Base-by-base conservation (phyloP, 306 rosid genomes). In the Quercus dentata region DNA sequence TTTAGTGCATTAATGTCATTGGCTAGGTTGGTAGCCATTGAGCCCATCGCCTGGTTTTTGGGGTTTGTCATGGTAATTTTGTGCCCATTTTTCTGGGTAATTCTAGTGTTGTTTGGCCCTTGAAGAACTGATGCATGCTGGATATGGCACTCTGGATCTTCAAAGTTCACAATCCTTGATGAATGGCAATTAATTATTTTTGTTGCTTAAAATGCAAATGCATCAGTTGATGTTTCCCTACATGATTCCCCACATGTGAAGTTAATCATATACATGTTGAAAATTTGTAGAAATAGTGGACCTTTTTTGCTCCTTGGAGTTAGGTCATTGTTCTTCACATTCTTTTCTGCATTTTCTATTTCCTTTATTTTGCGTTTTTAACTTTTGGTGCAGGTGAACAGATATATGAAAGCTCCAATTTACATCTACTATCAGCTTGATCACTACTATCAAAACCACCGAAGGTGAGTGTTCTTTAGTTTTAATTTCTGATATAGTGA, bases 401-500 rank as follows among this genome's bases (percentile, higher is more conserved):
- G 81, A 86, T 81, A 81, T 56, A 95, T 95, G 97, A 92, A 82
- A 89, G 97, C 99, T 56, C 99, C 99, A 10, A 89, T 92, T 84
- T 85, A 87, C 77, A 81, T 92, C 75, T 95, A 95, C 81, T 95
- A 92, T 79, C 99, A 95, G 74, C 97, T 92, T 77, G 97, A 95
- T 86, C 90, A 95, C 90, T 95, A 85, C 89, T 95, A 90, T 87
- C 99, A 95, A 75, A 95, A 91, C 87, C 99, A 95, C 75, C 90
- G 98, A 61, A 82, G 98, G 99, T 95, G 82, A 88, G 86, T 56
- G 55, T 52, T 82, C 81, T 81, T 79, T 56, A 2, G 46, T 61
- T 59, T 59, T 17, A 27, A 11, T 63, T 18, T 71, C 59, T 38
- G 5, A 56, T 56, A 14, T 62, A 23, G 63, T 20, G 44, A 58